Evolutionary conservation across 441 rosid genomes (phyloP).

Genomic region (Bruguiera hainesii): DNA sequence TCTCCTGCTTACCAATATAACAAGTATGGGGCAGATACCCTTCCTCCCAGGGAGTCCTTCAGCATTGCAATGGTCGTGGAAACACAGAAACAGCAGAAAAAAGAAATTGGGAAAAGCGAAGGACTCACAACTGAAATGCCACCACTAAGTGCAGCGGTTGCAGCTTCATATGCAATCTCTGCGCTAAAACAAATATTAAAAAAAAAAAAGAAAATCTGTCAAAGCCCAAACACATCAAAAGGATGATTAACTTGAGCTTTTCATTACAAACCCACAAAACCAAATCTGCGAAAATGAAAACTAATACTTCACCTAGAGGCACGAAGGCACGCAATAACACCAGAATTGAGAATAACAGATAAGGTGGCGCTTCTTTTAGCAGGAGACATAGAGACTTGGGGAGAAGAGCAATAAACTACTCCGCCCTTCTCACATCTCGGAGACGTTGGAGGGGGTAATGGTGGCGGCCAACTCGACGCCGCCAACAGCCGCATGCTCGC

Average conservation of each 20-base stretch:
- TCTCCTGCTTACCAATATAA: too few species aligned
- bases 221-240: neutral
- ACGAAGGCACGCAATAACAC: slow-evolving; percentile 64
- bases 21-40: too few species aligned
- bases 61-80: too few species aligned
- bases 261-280: neutral
- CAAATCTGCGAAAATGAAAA: neutral
- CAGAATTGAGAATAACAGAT: slow-evolving; percentile 37
- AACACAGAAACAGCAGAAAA: neutral
- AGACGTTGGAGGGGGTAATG: neutral
- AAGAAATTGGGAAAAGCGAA: slow-evolving; percentile 2
- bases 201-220: neutral
- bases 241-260: neutral
- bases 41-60: too few species aligned
- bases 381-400: slow-evolving; percentile 13
- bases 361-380: slow-evolving; percentile 23
- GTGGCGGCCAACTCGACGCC: neutral
- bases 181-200: slow-evolving; percentile 24
- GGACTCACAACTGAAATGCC: slow-evolving; percentile 54
- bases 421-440: neutral
- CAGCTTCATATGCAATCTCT: slow-evolving; percentile 54
- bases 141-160: slow-evolving; percentile 43
- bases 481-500: neutral
- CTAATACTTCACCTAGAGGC: slow-evolving; percentile 26
- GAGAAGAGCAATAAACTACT: slow-evolving; percentile 14